Percentiles rank a stretch among this genome's conserved stretches.
Conservation (phyloP, 2,329 filamentous ascomycete species). For the Massarina eburnea region DNA sequence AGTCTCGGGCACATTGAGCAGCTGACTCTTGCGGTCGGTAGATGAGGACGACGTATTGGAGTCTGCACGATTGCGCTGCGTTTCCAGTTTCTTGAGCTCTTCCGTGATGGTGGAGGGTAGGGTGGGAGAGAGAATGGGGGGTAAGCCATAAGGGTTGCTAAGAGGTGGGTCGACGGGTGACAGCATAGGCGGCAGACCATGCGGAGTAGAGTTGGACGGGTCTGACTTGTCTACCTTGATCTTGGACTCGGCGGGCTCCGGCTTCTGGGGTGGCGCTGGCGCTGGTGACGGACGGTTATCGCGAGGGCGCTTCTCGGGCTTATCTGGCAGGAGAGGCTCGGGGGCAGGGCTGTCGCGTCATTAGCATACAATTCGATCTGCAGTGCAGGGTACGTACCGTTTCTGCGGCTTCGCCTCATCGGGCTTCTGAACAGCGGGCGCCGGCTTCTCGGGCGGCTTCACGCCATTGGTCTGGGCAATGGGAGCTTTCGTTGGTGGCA, state of each 20-base stretch:
- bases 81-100: conserved; percentile 50
- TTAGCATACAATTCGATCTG: not conserved
- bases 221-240: conserved; percentile 27
- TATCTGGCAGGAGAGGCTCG: conserved; percentile 18
- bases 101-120: conserved; percentile 58
- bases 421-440: conserved; percentile 14
- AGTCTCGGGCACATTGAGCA: conserved; percentile 23
- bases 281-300: conserved; percentile 11
- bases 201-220: conserved; percentile 35
- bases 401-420: conserved; percentile 17
- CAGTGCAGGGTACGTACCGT: conserved; percentile 14
- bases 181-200: conserved; percentile 41
- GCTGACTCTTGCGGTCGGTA: conserved; percentile 32
- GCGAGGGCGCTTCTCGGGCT: conserved; percentile 17
- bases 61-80: conserved; percentile 36
- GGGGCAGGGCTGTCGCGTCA: conserved; percentile 24
- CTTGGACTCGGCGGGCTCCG: conserved; percentile 43
- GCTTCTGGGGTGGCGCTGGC: conserved; percentile 28
- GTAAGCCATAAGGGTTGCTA: conserved; percentile 46
- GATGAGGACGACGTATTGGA: conserved; percentile 40
- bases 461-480: conserved; percentile 26
- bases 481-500: conserved; percentile 24
- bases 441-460: conserved; percentile 23
- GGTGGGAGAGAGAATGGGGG: conserved; percentile 60
- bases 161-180: conserved; percentile 47